Base-by-base conservation (phyloP, 2,329 filamentous ascomycete genomes). In the Alternaria infectoria region DNA sequence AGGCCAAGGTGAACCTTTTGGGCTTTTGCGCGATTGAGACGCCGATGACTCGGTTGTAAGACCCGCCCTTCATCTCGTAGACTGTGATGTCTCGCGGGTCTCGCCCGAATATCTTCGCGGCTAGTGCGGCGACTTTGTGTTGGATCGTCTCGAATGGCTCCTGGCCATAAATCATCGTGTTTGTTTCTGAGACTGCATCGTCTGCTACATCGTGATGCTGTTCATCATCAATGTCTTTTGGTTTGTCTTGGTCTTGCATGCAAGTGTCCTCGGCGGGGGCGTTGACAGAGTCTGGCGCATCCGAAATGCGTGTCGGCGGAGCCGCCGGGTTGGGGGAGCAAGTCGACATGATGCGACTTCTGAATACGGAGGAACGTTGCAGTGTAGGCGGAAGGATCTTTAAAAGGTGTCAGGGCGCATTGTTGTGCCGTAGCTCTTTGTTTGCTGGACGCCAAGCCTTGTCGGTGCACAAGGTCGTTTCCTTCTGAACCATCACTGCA, bases 161-260 rank as follows among this genome's bases (percentile, higher is more conserved):
- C 17, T 51, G 49, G 0, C 21, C 28, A 3, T 51, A 36, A 6
- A 7, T 17, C 9, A 30, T 3, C 11, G 26, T 50, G 25, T 26
- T 9, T 2, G 47, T 13, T 19, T 30, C 11, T 15, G 47, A 50
- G 15, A n/a, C 26, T 19, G 28, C 25, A 19, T 50, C 26, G 6
- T 50, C 3, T 26, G 1, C 3, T 12, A 0, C 0, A 0, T 30
- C 26, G 2, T 50, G 6, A 4, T 30, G 1, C n/a, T 50, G 46
- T 2, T 30, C 8, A 28, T 49, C 25, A 4, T 3, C 25, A 4
- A 6, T 49, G 5, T 17, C 8, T 13, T 9, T 1, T 5, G 25
- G 1, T 6, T 30, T 13, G 5, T 50, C n/a, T 7, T 13, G 6
- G 25, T 30, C 1, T 12, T 30, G 47, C 6, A 15, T 15, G n/a